These are phyloP conservation scores for Ceratocystis eucalypticola DNA, from an alignment of 2,329 filamentous ascomycete species.

Conservation along the genomic window DNA sequence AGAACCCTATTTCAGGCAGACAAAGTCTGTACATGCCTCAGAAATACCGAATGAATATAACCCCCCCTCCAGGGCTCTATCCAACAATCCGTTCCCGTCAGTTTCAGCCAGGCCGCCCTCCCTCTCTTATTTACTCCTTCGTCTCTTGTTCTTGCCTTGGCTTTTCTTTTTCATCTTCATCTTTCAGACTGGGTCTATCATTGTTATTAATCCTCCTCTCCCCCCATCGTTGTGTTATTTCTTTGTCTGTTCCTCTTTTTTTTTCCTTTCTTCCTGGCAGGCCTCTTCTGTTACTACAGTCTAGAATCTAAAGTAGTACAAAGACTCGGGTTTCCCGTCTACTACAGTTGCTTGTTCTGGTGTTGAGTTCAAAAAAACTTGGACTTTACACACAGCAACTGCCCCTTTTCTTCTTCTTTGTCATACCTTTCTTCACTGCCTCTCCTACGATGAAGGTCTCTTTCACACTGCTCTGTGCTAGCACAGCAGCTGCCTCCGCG, in stretches of 20 bases:
- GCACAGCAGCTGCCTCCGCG: constrained; percentile 12
- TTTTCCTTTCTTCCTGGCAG: background rate
- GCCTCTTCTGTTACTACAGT: background rate
- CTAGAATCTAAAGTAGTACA: background rate
- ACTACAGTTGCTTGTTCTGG: background rate
- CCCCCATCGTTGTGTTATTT: background rate
- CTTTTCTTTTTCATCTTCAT: background rate
- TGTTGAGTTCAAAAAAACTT: background rate
- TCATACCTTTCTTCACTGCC: background rate
- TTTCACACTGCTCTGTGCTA: constrained; percentile 11
- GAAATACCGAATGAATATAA: background rate
- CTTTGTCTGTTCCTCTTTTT: background rate
- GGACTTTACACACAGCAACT: background rate
- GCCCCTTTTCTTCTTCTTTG: background rate
- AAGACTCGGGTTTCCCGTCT: background rate
- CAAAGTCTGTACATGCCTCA: background rate
- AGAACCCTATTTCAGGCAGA: background rate
- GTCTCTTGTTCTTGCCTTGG: background rate
- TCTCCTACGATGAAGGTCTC: constrained; percentile 12
- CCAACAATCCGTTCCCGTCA: background rate
- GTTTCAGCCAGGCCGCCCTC: background rate
- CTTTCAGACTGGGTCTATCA: background rate
- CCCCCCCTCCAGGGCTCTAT: background rate
- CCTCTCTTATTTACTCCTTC: background rate
- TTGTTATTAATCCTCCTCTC: background rate